Conservation (phyloP, 495 filamentous ascomycete species). For the Tuber aestivum region DNA sequence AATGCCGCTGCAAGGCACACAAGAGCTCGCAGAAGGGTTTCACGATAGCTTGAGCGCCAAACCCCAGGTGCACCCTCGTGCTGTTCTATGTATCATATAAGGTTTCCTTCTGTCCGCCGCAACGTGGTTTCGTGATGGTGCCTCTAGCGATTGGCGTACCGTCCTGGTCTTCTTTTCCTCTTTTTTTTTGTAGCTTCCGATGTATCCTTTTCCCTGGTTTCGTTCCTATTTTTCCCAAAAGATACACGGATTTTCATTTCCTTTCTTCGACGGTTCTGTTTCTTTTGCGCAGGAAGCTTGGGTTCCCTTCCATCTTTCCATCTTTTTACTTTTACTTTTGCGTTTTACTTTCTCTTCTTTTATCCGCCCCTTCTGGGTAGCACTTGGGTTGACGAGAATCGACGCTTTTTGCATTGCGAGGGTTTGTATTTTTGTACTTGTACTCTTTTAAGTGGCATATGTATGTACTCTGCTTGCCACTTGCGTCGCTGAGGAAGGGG, state of each 20-base stretch:
- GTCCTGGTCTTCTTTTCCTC: slow-evolving; percentile 18
- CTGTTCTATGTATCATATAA: slow-evolving; percentile 6
- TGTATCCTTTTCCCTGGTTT: slow-evolving; percentile 10
- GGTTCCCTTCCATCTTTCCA: not conserved
- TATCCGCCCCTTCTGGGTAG: not conserved
- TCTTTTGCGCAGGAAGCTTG: not conserved
- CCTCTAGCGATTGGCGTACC: slow-evolving; percentile 28
- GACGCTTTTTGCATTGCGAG: not conserved
- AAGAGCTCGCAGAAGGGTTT: slow-evolving; percentile 56
- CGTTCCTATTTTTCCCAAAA: not conserved
- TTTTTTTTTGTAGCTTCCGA: slow-evolving; percentile 11
- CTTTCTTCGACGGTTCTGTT: not conserved
- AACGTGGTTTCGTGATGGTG: slow-evolving; percentile 9
- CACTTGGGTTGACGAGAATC: not conserved
- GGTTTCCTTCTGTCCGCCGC: slow-evolving; percentile 8
- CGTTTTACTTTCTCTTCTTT: not conserved
- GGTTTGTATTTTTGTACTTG: slow-evolving; percentile 3
- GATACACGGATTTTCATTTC: not conserved
- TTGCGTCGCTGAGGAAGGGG: not conserved
- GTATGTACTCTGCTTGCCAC: not conserved
- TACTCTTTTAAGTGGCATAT: not conserved
- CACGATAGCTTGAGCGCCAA: slow-evolving; percentile 29
- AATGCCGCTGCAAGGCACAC: slow-evolving; percentile 62
- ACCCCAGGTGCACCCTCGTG: not conserved
- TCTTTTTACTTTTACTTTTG: not conserved